phyloP scores from a whole-genome alignment of 1,284 basidiomycete genomes.

The Puccinia triticina region DNA sequence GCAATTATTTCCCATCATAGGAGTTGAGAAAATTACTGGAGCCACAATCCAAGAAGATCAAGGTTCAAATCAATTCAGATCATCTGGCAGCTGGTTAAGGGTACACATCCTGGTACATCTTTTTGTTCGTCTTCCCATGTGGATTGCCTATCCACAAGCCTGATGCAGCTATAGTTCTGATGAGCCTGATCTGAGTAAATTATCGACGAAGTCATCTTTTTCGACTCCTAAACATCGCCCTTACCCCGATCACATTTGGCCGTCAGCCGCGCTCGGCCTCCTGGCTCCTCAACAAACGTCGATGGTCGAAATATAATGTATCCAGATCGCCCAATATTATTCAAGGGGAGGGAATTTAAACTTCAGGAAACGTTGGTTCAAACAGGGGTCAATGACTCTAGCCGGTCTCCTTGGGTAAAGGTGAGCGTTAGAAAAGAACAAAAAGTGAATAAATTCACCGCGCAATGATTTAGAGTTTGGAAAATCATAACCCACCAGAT shows the following conservation, averaged over 20 bases:
- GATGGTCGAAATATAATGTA: background rate
- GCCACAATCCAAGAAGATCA: background rate
- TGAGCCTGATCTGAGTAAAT: background rate
- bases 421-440: too few species aligned
- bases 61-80: background rate
- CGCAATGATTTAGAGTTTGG: conserved; percentile 3
- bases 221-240: background rate
- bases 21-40: background rate
- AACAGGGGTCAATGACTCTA: too few species aligned
- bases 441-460: too few species aligned
- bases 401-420: too few species aligned
- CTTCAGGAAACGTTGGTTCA: background rate
- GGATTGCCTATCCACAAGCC: conserved; percentile 17
- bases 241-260: background rate
- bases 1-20: too few species aligned
- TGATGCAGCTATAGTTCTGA: background rate
- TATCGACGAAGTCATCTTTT: background rate
- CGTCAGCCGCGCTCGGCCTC: too few species aligned
- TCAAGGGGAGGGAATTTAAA: background rate
- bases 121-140: background rate
- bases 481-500: background rate
- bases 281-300: too few species aligned
- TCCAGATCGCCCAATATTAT: conserved; percentile 8
- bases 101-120: too few species aligned
- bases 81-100: background rate